Percentiles rank a stretch among this genome's conserved stretches.
These are phyloP conservation scores for Trichosanthes truncata DNA, from an alignment of 306 rosid genomes.

Conservation along the genomic window DNA sequence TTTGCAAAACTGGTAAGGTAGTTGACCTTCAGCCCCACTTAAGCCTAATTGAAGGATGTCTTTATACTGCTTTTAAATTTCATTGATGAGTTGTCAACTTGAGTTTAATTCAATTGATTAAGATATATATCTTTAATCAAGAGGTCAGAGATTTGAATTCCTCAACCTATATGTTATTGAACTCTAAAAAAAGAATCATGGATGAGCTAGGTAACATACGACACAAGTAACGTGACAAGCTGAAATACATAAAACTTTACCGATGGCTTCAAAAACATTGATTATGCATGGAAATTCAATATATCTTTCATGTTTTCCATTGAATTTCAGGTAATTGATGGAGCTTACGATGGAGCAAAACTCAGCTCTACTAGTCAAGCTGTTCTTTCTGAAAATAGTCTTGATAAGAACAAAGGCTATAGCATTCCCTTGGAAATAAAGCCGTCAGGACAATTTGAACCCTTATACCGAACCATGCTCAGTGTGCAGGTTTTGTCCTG, in stretches of 20 bases:
- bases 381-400: conserved; percentile 55
- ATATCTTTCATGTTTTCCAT: neutral
- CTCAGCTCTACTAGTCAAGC: conserved; percentile 67
- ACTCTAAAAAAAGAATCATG: neutral
- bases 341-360: conserved; percentile 65
- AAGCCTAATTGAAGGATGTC: conserved; percentile 15
- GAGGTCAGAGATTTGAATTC: too few relatives aligned
- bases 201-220: neutral
- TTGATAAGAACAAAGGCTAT: conserved; percentile 42
- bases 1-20: conserved; percentile 98
- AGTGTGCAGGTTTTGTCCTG: conserved; percentile 55
- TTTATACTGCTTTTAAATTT: neutral
- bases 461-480: conserved; percentile 64
- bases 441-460: conserved; percentile 97
- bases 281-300: neutral
- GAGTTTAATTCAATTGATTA: too few relatives aligned
- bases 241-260: neutral
- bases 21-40: conserved; percentile 51
- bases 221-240: neutral
- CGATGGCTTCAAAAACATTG: neutral
- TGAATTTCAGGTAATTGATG: conserved; percentile 66
- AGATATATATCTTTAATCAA: too few relatives aligned
- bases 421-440: conserved; percentile 70
- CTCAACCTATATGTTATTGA: too few relatives aligned
- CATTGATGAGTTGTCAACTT: neutral